A percentile compares a stretch with the other conserved stretches of the same genome.
These are phyloP conservation scores for Aspergillus nanangensis DNA, from an alignment of 495 filamentous ascomycete species.

Conservation along the genomic window DNA sequence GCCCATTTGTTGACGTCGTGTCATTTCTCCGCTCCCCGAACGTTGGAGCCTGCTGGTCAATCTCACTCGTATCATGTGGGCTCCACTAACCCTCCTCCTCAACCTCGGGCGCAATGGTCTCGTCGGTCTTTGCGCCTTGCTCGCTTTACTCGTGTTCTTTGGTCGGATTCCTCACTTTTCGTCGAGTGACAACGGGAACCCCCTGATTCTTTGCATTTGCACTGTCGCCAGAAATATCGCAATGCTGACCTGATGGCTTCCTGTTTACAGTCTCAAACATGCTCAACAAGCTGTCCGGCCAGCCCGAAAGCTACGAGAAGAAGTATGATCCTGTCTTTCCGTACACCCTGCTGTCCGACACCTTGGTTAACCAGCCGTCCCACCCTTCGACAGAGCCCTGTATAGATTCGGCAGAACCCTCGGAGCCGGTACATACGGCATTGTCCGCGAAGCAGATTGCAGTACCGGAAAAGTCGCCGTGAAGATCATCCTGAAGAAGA, in stretches of 20 bases:
- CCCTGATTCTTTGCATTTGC: background rate
- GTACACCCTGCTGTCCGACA: background rate
- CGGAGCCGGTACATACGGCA: slow-evolving; percentile 96
- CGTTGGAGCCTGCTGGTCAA: background rate
- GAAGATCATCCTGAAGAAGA: slow-evolving; percentile 99
- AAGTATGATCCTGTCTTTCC: slow-evolving; percentile 56
- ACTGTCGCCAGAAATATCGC: too few species aligned
- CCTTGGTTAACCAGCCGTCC: slow-evolving; percentile 9
- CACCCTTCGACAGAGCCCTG: slow-evolving; percentile 52
- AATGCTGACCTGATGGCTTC: slow-evolving; percentile 26
- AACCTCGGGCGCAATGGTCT: background rate
- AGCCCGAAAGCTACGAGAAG: slow-evolving; percentile 97
- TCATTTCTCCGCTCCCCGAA: background rate
- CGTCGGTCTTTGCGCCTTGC: background rate
- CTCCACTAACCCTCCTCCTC: background rate
- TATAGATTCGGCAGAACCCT: slow-evolving; percentile 92
- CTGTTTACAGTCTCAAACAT: slow-evolving; percentile 70
- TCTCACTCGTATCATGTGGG: background rate
- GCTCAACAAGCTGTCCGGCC: slow-evolving; percentile 95
- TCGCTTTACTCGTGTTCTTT: background rate
- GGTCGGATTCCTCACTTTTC: background rate
- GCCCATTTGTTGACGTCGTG: background rate
- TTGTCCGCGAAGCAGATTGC: slow-evolving; percentile 87
- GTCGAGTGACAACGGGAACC: background rate
- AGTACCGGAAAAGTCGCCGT: slow-evolving; percentile 84